Evolutionary conservation across 73 alveolate species (phyloP).

Genomic region (Paramecium biaurelia): DNA sequence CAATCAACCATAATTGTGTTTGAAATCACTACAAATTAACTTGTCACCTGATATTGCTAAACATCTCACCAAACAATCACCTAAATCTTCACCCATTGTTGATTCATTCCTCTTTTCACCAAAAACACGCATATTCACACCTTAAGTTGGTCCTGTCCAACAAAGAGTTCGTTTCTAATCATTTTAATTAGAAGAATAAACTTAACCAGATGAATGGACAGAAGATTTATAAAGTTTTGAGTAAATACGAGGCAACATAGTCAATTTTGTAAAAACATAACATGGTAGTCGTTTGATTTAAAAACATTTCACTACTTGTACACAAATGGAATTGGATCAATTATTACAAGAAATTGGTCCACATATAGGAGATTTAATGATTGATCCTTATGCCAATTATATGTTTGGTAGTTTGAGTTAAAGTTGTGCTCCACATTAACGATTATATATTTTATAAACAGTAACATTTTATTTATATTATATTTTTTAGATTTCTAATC

Average conservation of each 20-base stretch:
- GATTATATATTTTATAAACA: background rate
- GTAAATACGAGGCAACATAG: constrained; percentile 6
- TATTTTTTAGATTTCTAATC: background rate
- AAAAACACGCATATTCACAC: background rate
- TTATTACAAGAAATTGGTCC: constrained; percentile 24
- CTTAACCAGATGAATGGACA: constrained; percentile 27
- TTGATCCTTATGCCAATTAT: constrained; percentile 47
- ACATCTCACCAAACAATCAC: background rate
- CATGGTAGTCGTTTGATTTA: constrained; percentile 30
- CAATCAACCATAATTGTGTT: background rate
- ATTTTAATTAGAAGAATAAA: constrained; percentile 21
- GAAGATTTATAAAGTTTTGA: constrained; percentile 14
- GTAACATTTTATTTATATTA: background rate
- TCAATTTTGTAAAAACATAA: constrained; percentile 29
- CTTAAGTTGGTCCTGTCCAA: background rate
- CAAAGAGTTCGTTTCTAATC: constrained; percentile 5
- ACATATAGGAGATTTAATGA: constrained; percentile 19
- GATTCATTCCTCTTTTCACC: constrained; percentile 37
- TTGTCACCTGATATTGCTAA: background rate
- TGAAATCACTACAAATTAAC: background rate
- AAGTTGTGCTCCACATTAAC: constrained; percentile 41
- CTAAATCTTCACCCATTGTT: background rate
- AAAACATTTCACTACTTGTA: constrained; percentile 38
- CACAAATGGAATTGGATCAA: constrained; percentile 37
- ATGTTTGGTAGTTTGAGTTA: constrained; percentile 44